Conservation (phyloP, 192 early-diverging fungal species). For the Cetraspora pellucida region DNA sequence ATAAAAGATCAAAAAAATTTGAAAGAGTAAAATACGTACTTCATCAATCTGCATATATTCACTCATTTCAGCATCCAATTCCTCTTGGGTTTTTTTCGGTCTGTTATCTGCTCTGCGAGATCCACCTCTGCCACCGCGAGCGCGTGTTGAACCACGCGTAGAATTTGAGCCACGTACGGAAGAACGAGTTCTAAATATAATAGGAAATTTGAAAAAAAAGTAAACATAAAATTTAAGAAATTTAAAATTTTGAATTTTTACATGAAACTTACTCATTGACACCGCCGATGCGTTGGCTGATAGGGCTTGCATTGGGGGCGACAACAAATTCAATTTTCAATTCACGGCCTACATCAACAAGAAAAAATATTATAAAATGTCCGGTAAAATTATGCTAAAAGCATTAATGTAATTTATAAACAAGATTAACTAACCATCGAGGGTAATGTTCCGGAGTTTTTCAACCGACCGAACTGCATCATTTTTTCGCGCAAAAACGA, state of each 20-base stretch:
- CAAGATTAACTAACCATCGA: conserved; percentile 46
- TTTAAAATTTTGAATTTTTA: too few species aligned
- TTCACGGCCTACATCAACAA: conserved; percentile 38
- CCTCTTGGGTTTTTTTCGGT: conserved; percentile 46
- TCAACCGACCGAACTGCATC: conserved; percentile 51
- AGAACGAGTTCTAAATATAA: conserved; percentile 31
- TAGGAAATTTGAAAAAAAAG: not conserved
- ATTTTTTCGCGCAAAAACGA: conserved; percentile 48
- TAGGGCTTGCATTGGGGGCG: conserved; percentile 42
- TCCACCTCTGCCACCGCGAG: conserved; percentile 43
- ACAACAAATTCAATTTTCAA: conserved; percentile 55
- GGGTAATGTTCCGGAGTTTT: conserved; percentile 53
- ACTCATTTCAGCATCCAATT: conserved; percentile 53
- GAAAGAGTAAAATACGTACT: not conserved
- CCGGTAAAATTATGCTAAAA: not conserved
- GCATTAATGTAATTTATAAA: not conserved
- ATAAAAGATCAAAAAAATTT: not conserved
- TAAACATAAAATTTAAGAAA: too few species aligned
- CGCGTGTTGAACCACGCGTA: conserved; percentile 42
- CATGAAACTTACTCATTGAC: conserved; percentile 38
- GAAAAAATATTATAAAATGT: not conserved
- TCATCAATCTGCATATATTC: conserved; percentile 56
- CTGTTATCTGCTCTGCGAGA: conserved; percentile 37
- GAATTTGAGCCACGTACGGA: conserved; percentile 34
- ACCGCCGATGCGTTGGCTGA: conserved; percentile 35